Conservation (phyloP, 805 yeast species). For the Metschnikowia koreensis region DNA sequence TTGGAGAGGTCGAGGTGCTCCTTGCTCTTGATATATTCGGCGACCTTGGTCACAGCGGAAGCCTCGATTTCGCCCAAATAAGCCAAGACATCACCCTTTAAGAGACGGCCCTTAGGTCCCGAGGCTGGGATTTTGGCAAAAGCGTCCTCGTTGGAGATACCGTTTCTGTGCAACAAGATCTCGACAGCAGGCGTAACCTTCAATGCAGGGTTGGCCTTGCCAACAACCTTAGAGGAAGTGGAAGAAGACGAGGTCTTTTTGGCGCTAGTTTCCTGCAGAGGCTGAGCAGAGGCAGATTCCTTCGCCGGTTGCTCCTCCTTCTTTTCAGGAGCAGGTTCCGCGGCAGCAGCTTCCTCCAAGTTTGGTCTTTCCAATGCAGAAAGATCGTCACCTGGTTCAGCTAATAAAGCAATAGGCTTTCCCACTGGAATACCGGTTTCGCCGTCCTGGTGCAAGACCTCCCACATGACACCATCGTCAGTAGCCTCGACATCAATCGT, state of each 20-base stretch:
- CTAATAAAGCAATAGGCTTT: constrained; percentile 82
- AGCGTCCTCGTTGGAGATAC: constrained; percentile 70
- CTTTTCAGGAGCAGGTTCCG: constrained; percentile 7
- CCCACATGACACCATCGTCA: constrained; percentile 89
- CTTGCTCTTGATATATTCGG: constrained; percentile 53
- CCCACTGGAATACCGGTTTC: constrained; percentile 79
- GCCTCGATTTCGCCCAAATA: constrained; percentile 69
- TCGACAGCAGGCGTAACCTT: constrained; percentile 78
- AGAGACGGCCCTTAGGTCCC: constrained; percentile 84
- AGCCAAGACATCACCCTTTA: constrained; percentile 90
- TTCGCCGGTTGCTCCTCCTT: constrained; percentile 12
- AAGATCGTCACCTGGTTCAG: constrained; percentile 86
- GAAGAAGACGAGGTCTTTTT: not conserved
- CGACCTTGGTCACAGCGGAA: constrained; percentile 51
- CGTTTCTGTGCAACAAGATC: constrained; percentile 56
- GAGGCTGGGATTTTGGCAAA: constrained; percentile 69
- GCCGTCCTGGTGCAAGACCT: constrained; percentile 71
- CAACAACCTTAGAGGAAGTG: constrained; percentile 21
- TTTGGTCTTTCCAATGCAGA: constrained; percentile 59
- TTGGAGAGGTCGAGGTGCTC: constrained; percentile 71
- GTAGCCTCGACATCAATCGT: constrained; percentile 82
- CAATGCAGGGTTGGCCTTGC: constrained; percentile 63
- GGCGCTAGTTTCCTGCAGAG: not conserved
- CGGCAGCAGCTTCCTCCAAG: constrained; percentile 19
- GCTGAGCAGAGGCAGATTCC: constrained; percentile 5